phyloP scores from a whole-genome alignment of 495 filamentous ascomycete genomes.

The Annulohypoxylon nitens region DNA sequence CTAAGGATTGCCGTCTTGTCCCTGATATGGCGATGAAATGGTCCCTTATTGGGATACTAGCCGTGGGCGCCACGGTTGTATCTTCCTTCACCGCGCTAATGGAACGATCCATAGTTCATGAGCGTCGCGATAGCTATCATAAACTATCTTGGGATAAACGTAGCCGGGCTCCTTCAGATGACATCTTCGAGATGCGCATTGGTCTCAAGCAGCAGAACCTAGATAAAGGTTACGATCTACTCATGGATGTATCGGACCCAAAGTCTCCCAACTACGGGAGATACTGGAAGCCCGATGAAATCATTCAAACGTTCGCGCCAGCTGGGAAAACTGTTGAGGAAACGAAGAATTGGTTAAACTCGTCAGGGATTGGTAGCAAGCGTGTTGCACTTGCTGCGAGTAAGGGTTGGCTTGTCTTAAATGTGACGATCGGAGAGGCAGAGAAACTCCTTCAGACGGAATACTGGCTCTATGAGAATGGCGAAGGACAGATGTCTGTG shows the following conservation, averaged over 20 bases:
- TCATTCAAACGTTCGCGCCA: slow-evolving; percentile 2
- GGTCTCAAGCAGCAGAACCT: slow-evolving; percentile 10
- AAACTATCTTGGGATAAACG: neutral
- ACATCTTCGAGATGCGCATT: slow-evolving; percentile 7
- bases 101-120: slow-evolving; percentile 39
- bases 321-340: slow-evolving; percentile 27
- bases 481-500: slow-evolving; percentile 21
- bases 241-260: slow-evolving; percentile 10
- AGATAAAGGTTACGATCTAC: neutral
- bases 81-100: slow-evolving; percentile 26
- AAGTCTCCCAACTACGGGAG: neutral
- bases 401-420: slow-evolving; percentile 15
- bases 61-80: neutral
- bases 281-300: slow-evolving; percentile 8
- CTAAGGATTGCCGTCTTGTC: neutral
- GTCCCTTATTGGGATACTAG: slow-evolving; percentile 4
- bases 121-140: neutral
- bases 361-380: slow-evolving; percentile 60
- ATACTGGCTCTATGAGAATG: slow-evolving; percentile 68
- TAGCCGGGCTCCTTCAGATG: neutral
- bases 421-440: slow-evolving; percentile 1
- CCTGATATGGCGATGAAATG: slow-evolving; percentile 1
- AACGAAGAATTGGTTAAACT: slow-evolving; percentile 64
- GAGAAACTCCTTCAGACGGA: slow-evolving; percentile 33
- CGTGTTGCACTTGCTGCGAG: slow-evolving; percentile 35